Evolutionary conservation across 345 rosid species (phyloP), one percentile per base, ranked within the genome.

Genomic region (Cardiospermum halicacabum): DNA sequence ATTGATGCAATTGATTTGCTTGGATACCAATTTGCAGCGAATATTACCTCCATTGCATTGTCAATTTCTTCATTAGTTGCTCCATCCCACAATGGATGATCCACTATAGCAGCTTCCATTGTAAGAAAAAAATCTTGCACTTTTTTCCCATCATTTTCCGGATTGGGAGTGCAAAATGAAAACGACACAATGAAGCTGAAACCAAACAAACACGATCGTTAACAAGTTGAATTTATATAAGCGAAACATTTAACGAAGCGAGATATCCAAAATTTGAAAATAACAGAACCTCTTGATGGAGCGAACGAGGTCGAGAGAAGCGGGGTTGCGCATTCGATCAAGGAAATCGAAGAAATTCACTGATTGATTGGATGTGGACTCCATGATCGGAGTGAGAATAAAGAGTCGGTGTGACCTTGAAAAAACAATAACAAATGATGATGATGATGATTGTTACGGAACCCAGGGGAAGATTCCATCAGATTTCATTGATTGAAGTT

Each of bases 101-200:
- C 87, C 64, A 62, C 65, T 37, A 84, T 69, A 42, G 81, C 71
- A 64, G 62, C 65, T 74, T 84, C 96, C 85, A 83, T 83, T 5
- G 75, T 54, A 19, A 64, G 54, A 70, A 66, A 82, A 58, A 89
- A 83, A 12, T 81, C 81, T 34, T 78, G 87, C 58, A 78, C 79
- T 68, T 62, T 82, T 58, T 87, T 81, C 42, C 79, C 78, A 69
- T 85, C 81, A 58, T 56, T 72, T 39, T 82, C 89, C 13, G 85
- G 78, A 62, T 79, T 85, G 19, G 81, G 31, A 25, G 78, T 21
- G 11, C 67, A 56, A 75, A 83, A 85, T 7, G 80, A 82, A 65
- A 79, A 83, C 1, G 87, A 84, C 26, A 82, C 80, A 3, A 81
- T 81, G 83, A 76, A 85, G 79, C 91, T 85, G 82, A 55, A 64